phyloP scores from a whole-genome alignment of 805 yeast genomes.

The Metschnikowia borealis region DNA sequence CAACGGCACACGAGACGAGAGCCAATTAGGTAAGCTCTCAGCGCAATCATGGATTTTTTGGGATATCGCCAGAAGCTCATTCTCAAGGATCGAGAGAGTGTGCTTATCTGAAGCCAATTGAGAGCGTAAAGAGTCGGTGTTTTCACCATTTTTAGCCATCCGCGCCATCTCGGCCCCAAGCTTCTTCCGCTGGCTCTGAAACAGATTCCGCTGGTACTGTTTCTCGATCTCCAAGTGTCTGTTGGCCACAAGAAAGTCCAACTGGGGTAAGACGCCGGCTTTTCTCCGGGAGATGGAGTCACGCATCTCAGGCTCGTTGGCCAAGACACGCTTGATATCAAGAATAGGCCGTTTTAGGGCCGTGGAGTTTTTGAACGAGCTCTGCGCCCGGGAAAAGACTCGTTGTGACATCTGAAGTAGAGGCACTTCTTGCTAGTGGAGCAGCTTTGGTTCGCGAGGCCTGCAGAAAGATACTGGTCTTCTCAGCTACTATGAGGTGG shows the following conservation, averaged over 20 bases:
- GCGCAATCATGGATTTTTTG: conserved; percentile 36
- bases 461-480: background rate
- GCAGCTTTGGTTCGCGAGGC: background rate
- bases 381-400: conserved; percentile 7
- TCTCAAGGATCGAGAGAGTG: conserved; percentile 26
- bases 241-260: conserved; percentile 25
- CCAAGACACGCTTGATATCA: conserved; percentile 13
- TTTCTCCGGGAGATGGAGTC: conserved; percentile 29
- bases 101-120: conserved; percentile 23
- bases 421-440: background rate
- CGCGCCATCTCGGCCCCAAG: conserved; percentile 26
- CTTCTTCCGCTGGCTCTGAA: conserved; percentile 26
- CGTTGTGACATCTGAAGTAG: background rate
- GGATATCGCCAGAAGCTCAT: conserved; percentile 25
- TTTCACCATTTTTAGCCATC: conserved; percentile 9
- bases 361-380: conserved; percentile 17
- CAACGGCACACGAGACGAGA: conserved; percentile 46
- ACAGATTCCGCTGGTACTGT: conserved; percentile 20
- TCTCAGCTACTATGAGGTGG: too few relatives aligned
- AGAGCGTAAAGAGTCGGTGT: conserved; percentile 10
- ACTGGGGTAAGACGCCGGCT: conserved; percentile 16
- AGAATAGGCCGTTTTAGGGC: conserved; percentile 15
- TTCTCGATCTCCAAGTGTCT: conserved; percentile 24
- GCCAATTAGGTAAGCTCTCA: conserved; percentile 59
- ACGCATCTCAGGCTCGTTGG: conserved; percentile 18